Percentiles rank a stretch among this genome's conserved stretches.
phyloP scores from a whole-genome alignment of 1,139 yeast genomes.

The Saccharomyces hybrid region DNA sequence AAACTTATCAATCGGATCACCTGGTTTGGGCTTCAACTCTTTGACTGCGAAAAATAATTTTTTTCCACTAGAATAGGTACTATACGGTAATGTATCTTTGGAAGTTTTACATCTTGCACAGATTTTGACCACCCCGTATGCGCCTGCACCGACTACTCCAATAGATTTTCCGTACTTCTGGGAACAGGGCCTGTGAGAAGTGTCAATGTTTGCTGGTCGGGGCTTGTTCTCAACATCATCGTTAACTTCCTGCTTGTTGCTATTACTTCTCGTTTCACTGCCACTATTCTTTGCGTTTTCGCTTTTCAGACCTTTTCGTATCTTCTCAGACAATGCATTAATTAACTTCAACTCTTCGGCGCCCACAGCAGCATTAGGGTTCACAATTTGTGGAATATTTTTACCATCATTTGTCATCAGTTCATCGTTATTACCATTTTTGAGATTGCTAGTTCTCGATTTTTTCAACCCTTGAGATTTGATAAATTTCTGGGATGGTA shows the following conservation, averaged over 20 bases:
- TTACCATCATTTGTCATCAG: slow-evolving; percentile 26
- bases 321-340: slow-evolving; percentile 41
- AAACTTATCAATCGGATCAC: slow-evolving; percentile 52
- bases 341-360: slow-evolving; percentile 47
- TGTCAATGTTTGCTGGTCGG: slow-evolving; percentile 16
- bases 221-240: slow-evolving; percentile 1
- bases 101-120: slow-evolving; percentile 35
- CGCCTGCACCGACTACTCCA: slow-evolving; percentile 63
- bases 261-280: slow-evolving; percentile 6
- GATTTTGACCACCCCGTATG: slow-evolving; percentile 61
- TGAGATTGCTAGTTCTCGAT: background rate
- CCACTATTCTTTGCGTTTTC: slow-evolving; percentile 16
- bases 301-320: slow-evolving; percentile 21
- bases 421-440: slow-evolving; percentile 8
- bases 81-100: slow-evolving; percentile 27
- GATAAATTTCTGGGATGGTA: slow-evolving; percentile 14
- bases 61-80: slow-evolving; percentile 23
- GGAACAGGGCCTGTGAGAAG: slow-evolving; percentile 19
- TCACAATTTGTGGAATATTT: slow-evolving; percentile 33
- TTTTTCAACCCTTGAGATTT: slow-evolving; percentile 2
- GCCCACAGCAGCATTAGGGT: slow-evolving; percentile 47
- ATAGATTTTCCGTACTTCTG: slow-evolving; percentile 55
- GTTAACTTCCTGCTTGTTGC: slow-evolving; percentile 7
- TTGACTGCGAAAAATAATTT: slow-evolving; percentile 58
- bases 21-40: slow-evolving; percentile 45